A percentile compares a stretch with the other conserved stretches of the same genome.
Evolutionary conservation across 2,329 filamentous ascomycete species (phyloP).

Genomic region (Volutella citrinella): DNA sequence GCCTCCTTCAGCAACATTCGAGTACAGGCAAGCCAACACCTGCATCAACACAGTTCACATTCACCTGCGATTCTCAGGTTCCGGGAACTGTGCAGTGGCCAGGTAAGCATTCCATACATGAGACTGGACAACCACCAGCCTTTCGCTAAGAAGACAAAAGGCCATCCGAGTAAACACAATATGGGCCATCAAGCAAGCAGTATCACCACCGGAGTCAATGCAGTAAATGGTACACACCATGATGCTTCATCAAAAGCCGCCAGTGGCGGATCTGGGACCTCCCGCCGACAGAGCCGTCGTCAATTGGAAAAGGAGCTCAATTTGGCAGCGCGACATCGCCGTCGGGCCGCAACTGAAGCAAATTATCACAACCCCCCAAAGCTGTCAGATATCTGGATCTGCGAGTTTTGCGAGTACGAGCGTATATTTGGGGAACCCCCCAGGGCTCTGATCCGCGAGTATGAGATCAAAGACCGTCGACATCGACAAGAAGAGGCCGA

Average conservation of each 20-base stretch:
- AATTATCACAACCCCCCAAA: constrained; percentile 73
- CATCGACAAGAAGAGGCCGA: constrained; percentile 83
- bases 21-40: constrained; percentile 58
- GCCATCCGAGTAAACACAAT: constrained; percentile 21
- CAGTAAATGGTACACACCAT: constrained; percentile 22
- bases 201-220: constrained; percentile 11
- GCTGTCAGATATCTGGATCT: constrained; percentile 82
- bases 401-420: constrained; percentile 98
- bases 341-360: constrained; percentile 70
- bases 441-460: constrained; percentile 79
- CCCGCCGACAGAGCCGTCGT: constrained; percentile 59
- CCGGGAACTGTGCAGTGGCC: constrained; percentile 77
- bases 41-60: constrained; percentile 88
- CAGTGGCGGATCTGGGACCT: constrained; percentile 25
- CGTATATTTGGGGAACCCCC: constrained; percentile 89
- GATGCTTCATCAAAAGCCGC: constrained; percentile 33
- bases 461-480: constrained; percentile 90
- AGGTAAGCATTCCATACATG: constrained; percentile 42
- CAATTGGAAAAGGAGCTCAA: constrained; percentile 69
- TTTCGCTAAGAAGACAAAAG: no score
- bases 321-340: constrained; percentile 72
- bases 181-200: constrained; percentile 18
- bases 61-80: constrained; percentile 89
- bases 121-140: no score
- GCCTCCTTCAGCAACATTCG: constrained; percentile 68